Conservation (phyloP, 306 rosid species). For the Notholithocarpus densiflorus region DNA sequence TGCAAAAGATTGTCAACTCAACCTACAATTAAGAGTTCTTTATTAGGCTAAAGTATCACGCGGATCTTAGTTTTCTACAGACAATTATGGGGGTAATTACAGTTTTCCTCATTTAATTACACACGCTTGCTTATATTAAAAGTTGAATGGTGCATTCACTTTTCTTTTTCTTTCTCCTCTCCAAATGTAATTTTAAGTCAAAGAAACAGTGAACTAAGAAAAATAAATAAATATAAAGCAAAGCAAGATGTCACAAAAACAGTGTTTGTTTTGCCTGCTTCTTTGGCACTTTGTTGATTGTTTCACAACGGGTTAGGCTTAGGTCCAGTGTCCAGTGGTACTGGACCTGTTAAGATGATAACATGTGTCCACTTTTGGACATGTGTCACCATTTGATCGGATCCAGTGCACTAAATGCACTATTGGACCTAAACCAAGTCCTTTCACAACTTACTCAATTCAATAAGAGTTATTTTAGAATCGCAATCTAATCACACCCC, state of each 20-base stretch:
- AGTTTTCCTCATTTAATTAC: constrained; percentile 24
- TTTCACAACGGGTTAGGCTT: too few species aligned
- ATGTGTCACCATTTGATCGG: too few species aligned
- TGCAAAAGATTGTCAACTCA: constrained; percentile 49
- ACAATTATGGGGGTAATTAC: constrained; percentile 42
- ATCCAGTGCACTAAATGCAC: too few species aligned
- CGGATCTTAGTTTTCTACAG: constrained; percentile 46
- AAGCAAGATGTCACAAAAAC: not conserved
- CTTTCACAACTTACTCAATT: too few species aligned
- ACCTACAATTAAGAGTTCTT: constrained; percentile 21
- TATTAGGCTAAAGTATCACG: constrained; percentile 43
- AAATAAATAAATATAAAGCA: not conserved
- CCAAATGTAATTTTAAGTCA: not conserved
- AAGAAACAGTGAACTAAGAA: not conserved
- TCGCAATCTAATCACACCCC: too few species aligned
- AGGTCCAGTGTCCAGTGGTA: too few species aligned
- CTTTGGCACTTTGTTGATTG: too few species aligned
- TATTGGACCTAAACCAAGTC: too few species aligned
- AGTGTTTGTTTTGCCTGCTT: not conserved
- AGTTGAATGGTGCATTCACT: not conserved
- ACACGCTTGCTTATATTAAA: not conserved
- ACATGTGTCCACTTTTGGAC: too few species aligned
- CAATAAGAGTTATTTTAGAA: too few species aligned
- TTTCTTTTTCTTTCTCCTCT: not conserved
- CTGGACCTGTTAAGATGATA: too few species aligned